Conservation (phyloP, 163 green algal genomes). For the Scenedesmus sp. region DNA sequence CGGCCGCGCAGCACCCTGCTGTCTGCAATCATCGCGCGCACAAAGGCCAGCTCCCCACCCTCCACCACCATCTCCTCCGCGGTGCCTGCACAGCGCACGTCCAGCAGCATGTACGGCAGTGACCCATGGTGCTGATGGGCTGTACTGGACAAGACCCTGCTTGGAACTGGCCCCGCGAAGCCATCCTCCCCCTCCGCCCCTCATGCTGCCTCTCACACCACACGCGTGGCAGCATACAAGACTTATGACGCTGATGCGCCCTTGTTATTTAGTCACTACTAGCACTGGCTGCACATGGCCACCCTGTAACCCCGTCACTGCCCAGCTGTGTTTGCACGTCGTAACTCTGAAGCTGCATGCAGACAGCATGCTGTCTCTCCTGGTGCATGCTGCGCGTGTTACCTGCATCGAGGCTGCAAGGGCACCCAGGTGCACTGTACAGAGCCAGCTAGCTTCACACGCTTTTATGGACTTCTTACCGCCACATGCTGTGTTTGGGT, state of each 20-base stretch:
- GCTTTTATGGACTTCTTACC: conserved; percentile 29
- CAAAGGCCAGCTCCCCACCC: conserved; percentile 93
- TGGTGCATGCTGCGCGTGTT: background rate
- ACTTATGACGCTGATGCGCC: too few relatives aligned
- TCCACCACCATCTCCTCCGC: conserved; percentile 91
- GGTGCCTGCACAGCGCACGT: background rate
- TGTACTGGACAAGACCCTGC: too few relatives aligned
- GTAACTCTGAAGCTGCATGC: background rate
- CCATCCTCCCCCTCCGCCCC: too few relatives aligned
- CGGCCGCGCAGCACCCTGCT: conserved; percentile 74
- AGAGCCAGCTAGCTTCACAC: background rate
- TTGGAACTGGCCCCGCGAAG: too few relatives aligned
- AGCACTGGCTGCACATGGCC: too few relatives aligned
- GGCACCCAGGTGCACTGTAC: background rate
- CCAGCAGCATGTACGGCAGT: too few relatives aligned
- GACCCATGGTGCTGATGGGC: too few relatives aligned
- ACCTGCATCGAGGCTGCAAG: background rate
- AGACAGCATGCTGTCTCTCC: background rate
- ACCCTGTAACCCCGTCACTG: background rate
- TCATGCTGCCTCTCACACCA: too few relatives aligned
- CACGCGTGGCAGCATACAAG: too few relatives aligned
- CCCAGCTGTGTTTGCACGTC: background rate
- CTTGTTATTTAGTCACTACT: too few relatives aligned
- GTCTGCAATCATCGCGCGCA: conserved; percentile 90
- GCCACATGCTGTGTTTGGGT: conserved; percentile 81